A percentile compares a stretch with the other conserved stretches of the same genome.
These are phyloP conservation scores for Lizonia empirigonia DNA, from an alignment of 2,329 filamentous ascomycete genomes.

Conservation along the genomic window DNA sequence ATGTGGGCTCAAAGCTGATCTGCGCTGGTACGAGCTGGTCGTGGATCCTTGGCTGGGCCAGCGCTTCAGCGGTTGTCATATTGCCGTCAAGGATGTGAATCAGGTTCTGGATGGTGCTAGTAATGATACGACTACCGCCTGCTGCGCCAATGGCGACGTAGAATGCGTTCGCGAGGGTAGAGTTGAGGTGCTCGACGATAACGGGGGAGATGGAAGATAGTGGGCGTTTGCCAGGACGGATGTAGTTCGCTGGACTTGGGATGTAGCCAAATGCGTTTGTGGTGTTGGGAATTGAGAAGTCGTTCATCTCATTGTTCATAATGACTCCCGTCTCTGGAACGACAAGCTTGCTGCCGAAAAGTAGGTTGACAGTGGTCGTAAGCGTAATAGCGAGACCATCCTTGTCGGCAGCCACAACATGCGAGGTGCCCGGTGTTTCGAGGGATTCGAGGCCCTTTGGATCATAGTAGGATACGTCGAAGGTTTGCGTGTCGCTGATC, in stretches of 20 bases:
- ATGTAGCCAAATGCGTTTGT: constrained; percentile 85
- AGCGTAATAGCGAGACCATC: constrained; percentile 77
- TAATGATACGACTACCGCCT: constrained; percentile 83
- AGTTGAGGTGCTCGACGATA: constrained; percentile 70
- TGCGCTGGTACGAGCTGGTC: constrained; percentile 80
- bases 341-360: constrained; percentile 81
- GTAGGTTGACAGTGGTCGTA: constrained; percentile 85
- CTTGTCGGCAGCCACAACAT: constrained; percentile 73
- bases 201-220: constrained; percentile 82
- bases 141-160: constrained; percentile 76
- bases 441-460: constrained; percentile 69
- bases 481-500: constrained; percentile 75
- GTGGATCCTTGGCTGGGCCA: constrained; percentile 72
- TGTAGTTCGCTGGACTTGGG: constrained; percentile 79
- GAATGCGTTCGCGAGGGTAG: constrained; percentile 55
- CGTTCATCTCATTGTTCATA: constrained; percentile 61
- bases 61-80: constrained; percentile 64
- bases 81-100: constrained; percentile 73
- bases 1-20: constrained; percentile 70
- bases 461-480: constrained; percentile 75
- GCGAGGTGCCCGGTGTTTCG: constrained; percentile 75
- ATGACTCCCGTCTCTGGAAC: constrained; percentile 84
- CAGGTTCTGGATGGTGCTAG: constrained; percentile 73
- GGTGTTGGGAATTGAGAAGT: constrained; percentile 78
- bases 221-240: constrained; percentile 79